Conservation (phyloP, 1,139 yeast genomes). For the Geotrichum bryndzae region DNA sequence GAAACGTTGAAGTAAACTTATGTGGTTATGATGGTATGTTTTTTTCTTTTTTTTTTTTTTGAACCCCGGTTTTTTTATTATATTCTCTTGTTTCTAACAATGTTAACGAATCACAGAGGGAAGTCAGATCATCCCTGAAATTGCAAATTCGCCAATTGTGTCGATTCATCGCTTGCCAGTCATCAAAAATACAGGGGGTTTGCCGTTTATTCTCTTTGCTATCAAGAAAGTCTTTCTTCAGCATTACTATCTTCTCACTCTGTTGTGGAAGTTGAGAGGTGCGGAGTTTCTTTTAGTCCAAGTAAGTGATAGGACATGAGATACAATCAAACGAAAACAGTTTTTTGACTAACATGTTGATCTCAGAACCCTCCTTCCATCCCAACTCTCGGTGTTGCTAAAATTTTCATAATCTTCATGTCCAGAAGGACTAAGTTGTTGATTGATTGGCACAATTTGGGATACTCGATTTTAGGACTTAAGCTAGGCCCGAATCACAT, state of each 20-base stretch:
- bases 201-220: slow-evolving; percentile 59
- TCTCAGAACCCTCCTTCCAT: slow-evolving; percentile 82
- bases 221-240: slow-evolving; percentile 55
- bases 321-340: neutral
- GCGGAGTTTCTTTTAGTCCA: slow-evolving; percentile 60
- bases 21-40: slow-evolving; percentile 73
- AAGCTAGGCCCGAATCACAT: slow-evolving; percentile 53
- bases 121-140: slow-evolving; percentile 11
- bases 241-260: slow-evolving; percentile 40
- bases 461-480: slow-evolving; percentile 73
- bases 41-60: neutral
- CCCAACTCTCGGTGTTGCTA: slow-evolving; percentile 65
- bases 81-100: neutral
- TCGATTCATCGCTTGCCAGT: slow-evolving; percentile 39
- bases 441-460: slow-evolving; percentile 96
- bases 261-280: slow-evolving; percentile 54
- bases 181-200: slow-evolving; percentile 39
- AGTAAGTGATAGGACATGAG: neutral
- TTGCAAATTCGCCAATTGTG: slow-evolving; percentile 16
- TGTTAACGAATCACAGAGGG: slow-evolving; percentile 4
- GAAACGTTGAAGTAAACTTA: slow-evolving; percentile 69
- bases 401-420: slow-evolving; percentile 48
- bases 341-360: neutral
- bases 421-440: slow-evolving; percentile 59
- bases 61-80: neutral